These are phyloP conservation scores for Trypanosoma rangeli DNA, from an alignment of 208 protist species.

Conservation along the genomic window DNA sequence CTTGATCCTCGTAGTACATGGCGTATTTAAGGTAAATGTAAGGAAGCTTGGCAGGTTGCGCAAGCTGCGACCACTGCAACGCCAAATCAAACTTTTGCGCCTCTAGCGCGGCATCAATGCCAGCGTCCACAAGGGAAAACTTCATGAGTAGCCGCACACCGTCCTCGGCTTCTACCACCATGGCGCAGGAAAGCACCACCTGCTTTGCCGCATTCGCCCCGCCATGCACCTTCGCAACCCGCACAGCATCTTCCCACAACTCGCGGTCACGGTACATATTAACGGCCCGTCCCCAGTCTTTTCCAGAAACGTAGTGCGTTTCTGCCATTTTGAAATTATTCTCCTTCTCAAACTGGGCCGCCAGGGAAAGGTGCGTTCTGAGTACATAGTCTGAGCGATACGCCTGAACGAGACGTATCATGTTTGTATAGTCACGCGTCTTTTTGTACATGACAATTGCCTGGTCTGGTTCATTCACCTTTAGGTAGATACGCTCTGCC, in stretches of 20 bases:
- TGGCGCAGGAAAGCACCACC: conserved; percentile 92
- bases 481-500: conserved; percentile 96
- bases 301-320: conserved; percentile 93
- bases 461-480: conserved; percentile 95
- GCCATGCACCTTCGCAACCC: conserved; percentile 95
- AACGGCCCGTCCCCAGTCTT: conserved; percentile 96
- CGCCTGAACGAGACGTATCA: conserved; percentile 93
- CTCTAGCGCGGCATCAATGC: conserved; percentile 96
- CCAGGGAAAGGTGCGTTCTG: conserved; percentile 95
- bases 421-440: conserved; percentile 90
- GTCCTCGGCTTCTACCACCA: conserved; percentile 92
- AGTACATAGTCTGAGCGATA: conserved; percentile 92
- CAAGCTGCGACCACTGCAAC: conserved; percentile 90
- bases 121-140: conserved; percentile 93
- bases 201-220: conserved; percentile 93
- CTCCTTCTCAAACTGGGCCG: conserved; percentile 95
- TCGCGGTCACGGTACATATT: conserved; percentile 97
- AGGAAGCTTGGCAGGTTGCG: conserved; percentile 91
- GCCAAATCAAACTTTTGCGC: conserved; percentile 93
- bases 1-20: conserved; percentile 97
- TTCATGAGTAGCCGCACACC: conserved; percentile 94
- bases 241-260: conserved; percentile 97
- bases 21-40: conserved; percentile 97
- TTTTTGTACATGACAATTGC: conserved; percentile 97
- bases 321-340: conserved; percentile 93